These are phyloP conservation scores for Aspergillus hancockii DNA, from an alignment of 495 filamentous ascomycete species.

Conservation along the genomic window DNA sequence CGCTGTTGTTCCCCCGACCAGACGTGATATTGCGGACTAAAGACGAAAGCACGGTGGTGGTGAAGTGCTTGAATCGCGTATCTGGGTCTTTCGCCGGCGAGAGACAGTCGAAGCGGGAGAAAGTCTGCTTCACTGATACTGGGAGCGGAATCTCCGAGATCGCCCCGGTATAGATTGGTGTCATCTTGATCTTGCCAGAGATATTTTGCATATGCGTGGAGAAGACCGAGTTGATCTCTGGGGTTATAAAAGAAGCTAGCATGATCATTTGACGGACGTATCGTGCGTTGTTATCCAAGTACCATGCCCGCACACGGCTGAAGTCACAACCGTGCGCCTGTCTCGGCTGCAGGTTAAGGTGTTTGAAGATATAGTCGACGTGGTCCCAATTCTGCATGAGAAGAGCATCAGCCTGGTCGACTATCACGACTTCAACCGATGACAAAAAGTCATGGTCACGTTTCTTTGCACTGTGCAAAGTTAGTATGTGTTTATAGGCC, in stretches of 20 bases:
- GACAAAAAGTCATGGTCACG: conserved; percentile 88
- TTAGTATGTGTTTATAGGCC: conserved; percentile 13
- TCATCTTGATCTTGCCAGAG: conserved; percentile 72
- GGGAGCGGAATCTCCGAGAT: conserved; percentile 65
- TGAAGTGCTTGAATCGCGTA: conserved; percentile 90
- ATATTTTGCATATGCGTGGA: conserved; percentile 76
- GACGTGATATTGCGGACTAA: conserved; percentile 59
- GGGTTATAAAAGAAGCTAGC: conserved; percentile 78
- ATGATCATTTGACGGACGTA: conserved; percentile 83
- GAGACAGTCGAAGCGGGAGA: conserved; percentile 79
- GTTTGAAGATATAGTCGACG: conserved; percentile 83
- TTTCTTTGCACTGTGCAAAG: conserved; percentile 59
- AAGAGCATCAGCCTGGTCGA: conserved; percentile 91
- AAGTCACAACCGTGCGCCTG: conserved; percentile 95
- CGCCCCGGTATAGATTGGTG: conserved; percentile 63
- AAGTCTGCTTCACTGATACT: conserved; percentile 77
- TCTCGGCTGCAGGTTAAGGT: conserved; percentile 87
- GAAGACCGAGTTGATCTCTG: conserved; percentile 81
- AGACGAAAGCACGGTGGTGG: conserved; percentile 70
- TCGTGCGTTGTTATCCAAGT: conserved; percentile 80
- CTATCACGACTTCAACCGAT: conserved; percentile 84
- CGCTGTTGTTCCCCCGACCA: conserved; percentile 37
- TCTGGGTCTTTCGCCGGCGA: conserved; percentile 75
- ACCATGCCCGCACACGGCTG: conserved; percentile 86
- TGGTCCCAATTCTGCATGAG: conserved; percentile 99